Conservation (phyloP, 352 stramenopile genomes). For the Globisporangium emineosum region DNA sequence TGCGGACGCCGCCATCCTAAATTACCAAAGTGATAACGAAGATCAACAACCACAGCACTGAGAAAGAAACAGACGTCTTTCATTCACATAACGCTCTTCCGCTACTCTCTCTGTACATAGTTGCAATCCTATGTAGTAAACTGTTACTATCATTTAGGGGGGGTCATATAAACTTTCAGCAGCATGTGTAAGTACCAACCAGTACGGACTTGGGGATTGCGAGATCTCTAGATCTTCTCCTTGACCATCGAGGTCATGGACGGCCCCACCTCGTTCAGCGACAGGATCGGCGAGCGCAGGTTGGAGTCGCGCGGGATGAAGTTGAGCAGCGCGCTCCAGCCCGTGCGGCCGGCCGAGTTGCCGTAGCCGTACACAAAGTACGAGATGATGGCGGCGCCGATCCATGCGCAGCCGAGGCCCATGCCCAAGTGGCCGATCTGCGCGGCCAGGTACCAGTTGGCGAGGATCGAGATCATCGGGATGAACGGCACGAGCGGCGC, state of each 20-base stretch:
- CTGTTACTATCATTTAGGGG: not conserved
- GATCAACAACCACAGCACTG: not conserved
- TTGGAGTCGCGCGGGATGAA: slow-evolving; percentile 42
- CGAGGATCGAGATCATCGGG: slow-evolving; percentile 45
- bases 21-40: not conserved
- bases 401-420: slow-evolving; percentile 45
- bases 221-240: slow-evolving; percentile 32
- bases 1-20: not conserved
- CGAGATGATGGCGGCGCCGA: slow-evolving; percentile 54
- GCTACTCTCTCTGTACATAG: not conserved
- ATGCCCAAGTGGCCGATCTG: slow-evolving; percentile 60
- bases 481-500: slow-evolving; percentile 73
- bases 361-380: slow-evolving; percentile 80
- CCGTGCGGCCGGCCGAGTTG: slow-evolving; percentile 56
- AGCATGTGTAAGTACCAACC: no score
- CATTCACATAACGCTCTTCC: not conserved
- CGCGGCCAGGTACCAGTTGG: slow-evolving; percentile 70
- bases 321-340: slow-evolving; percentile 54
- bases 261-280: slow-evolving; percentile 41
- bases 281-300: slow-evolving; percentile 53
- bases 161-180: no score
- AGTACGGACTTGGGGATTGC: no score
- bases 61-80: not conserved
- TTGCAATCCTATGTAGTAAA: not conserved
- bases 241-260: slow-evolving; percentile 29